These are phyloP conservation scores for Hansenula anomala DNA, from an alignment of 1,139 yeast genomes.

Conservation along the genomic window DNA sequence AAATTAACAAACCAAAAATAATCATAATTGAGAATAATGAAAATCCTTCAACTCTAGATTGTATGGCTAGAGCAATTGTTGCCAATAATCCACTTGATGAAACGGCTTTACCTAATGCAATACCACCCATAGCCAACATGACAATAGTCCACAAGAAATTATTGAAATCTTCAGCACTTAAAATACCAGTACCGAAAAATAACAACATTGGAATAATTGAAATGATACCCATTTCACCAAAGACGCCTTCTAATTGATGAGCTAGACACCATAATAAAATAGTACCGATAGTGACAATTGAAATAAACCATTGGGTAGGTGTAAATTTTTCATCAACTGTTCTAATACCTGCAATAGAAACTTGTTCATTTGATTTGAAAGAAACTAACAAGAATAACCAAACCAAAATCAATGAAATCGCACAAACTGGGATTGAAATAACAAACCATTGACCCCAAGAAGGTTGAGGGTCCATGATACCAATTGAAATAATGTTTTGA, in stretches of 20 bases:
- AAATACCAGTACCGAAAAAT: slow-evolving; percentile 82
- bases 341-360: slow-evolving; percentile 45
- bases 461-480: slow-evolving; percentile 83
- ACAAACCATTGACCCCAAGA: slow-evolving; percentile 96
- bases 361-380: slow-evolving; percentile 54
- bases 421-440: slow-evolving; percentile 74
- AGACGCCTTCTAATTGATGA: slow-evolving; percentile 56
- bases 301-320: slow-evolving; percentile 65
- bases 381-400: slow-evolving; percentile 70
- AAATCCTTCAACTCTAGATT: slow-evolving; percentile 51
- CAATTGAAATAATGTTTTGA: slow-evolving; percentile 86
- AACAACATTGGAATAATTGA: slow-evolving; percentile 80
- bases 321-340: slow-evolving; percentile 66
- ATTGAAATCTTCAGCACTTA: slow-evolving; percentile 83
- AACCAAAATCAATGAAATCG: slow-evolving; percentile 54
- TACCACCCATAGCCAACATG: slow-evolving; percentile 93
- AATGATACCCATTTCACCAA: slow-evolving; percentile 89
- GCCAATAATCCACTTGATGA: slow-evolving; percentile 78
- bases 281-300: slow-evolving; percentile 61
- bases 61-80: slow-evolving; percentile 72
- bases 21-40: slow-evolving; percentile 65
- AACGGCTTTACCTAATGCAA: slow-evolving; percentile 89
- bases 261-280: slow-evolving; percentile 85
- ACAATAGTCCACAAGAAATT: slow-evolving; percentile 94
- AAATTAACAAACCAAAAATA: slow-evolving; percentile 72